A percentile compares a stretch with the other conserved stretches of the same genome.
These are phyloP conservation scores for Vigna nakashimae DNA, from an alignment of 306 rosid species.

Conservation along the genomic window DNA sequence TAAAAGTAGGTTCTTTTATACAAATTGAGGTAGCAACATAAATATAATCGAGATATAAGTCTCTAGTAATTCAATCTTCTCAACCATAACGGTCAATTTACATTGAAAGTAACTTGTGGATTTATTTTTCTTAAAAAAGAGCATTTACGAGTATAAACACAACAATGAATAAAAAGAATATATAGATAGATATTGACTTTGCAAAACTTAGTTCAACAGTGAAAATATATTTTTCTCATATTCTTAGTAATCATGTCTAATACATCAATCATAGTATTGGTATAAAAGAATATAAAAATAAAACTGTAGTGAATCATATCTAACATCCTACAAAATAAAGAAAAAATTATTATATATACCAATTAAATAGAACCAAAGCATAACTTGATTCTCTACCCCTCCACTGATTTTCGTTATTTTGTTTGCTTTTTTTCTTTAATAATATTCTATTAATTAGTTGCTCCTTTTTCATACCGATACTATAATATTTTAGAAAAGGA, in stretches of 20 bases:
- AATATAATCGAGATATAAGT: background rate
- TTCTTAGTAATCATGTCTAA: too few relatives aligned
- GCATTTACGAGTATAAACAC: background rate
- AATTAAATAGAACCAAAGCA: background rate
- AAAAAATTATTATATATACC: background rate
- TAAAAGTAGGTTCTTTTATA: too few relatives aligned
- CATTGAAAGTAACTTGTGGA: background rate
- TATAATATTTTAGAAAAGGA: background rate
- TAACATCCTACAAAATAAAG: too few relatives aligned
- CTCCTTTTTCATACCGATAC: background rate
- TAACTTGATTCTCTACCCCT: background rate
- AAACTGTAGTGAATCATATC: too few relatives aligned
- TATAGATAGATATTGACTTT: constrained; percentile 1
- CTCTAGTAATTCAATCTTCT: background rate
- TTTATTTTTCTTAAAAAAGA: background rate
- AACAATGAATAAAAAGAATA: background rate
- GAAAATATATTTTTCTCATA: too few relatives aligned
- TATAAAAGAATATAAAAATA: too few relatives aligned
- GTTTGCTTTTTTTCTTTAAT: background rate
- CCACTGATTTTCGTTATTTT: background rate
- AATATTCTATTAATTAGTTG: too few relatives aligned
- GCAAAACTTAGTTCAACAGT: background rate
- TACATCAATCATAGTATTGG: too few relatives aligned
- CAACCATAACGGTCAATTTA: background rate
- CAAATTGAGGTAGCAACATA: background rate